Conservation (phyloP, 148 eudicot species). For the Vaccinium darrowii region DNA sequence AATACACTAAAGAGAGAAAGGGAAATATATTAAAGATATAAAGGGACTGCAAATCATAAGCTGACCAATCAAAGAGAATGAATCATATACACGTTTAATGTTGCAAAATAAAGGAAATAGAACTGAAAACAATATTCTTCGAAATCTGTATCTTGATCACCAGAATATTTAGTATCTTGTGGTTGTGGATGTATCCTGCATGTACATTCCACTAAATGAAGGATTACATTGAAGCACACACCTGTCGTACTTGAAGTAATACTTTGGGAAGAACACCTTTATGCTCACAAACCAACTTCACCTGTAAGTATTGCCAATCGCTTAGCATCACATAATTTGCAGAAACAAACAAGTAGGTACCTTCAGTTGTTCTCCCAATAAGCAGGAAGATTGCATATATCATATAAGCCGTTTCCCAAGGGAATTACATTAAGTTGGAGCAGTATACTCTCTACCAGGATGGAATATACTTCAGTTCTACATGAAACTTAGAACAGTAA, state of each 20-base stretch:
- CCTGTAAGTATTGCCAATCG: slow-evolving; percentile 43
- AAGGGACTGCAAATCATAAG: background rate
- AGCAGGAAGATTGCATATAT: background rate
- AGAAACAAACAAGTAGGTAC: background rate
- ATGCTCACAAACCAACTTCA: slow-evolving; percentile 59
- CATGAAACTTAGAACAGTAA: background rate
- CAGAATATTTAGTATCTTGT: background rate
- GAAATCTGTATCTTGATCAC: background rate
- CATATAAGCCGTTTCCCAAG: background rate
- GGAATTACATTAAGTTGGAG: background rate
- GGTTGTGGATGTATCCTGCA: background rate
- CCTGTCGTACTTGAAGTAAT: slow-evolving; percentile 73
- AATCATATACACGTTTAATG: background rate
- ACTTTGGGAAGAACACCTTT: slow-evolving; percentile 93
- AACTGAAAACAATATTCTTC: background rate
- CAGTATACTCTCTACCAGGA: background rate
- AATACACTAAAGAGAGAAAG: background rate
- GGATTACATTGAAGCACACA: slow-evolving; percentile 21
- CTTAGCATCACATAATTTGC: background rate
- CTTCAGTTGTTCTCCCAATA: background rate
- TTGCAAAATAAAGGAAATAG: background rate
- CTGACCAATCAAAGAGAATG: background rate
- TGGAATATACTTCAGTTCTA: background rate
- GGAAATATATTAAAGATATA: background rate
- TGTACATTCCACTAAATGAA: background rate